A percentile compares a stretch with the other conserved stretches of the same genome.
Evolutionary conservation across 2,329 filamentous ascomycete genomes (phyloP).

Genomic region (Fusarium sp.): DNA sequence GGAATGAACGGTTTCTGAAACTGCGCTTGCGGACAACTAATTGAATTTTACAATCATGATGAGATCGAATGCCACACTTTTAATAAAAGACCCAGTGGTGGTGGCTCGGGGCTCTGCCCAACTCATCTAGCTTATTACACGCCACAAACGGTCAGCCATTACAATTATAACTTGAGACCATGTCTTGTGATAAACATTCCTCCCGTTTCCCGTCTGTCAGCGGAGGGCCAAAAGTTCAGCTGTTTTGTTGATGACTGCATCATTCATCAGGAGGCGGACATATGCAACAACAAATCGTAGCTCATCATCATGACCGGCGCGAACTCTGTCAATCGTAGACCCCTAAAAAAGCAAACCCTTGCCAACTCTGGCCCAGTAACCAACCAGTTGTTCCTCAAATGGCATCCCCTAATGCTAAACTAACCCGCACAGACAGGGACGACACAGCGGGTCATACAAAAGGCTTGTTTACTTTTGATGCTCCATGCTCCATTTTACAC

Average conservation of each 20-base stretch:
- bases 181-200: constrained; percentile 21
- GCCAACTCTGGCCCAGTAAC: constrained; percentile 19
- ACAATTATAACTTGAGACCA: constrained; percentile 4
- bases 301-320: constrained; percentile 15
- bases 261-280: constrained; percentile 9
- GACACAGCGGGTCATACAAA: constrained; percentile 34
- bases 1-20: constrained; percentile 28
- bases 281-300: neutral
- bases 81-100: constrained; percentile 3
- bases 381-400: constrained; percentile 25
- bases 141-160: constrained; percentile 28
- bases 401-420: constrained; percentile 16
- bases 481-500: neutral
- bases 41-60: constrained; percentile 20
- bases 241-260: constrained; percentile 26
- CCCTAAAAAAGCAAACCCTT: constrained; percentile 30
- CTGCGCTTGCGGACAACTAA: constrained; percentile 18
- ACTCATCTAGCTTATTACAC: constrained; percentile 15
- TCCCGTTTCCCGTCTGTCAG: constrained; percentile 11
- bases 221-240: neutral
- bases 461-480: constrained; percentile 39
- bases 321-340: constrained; percentile 1
- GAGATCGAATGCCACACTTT: constrained; percentile 16
- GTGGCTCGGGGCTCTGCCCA: constrained; percentile 23
- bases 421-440: constrained; percentile 33